Percentiles rank a stretch among this genome's conserved stretches.
phyloP scores from a whole-genome alignment of 1,139 yeast species.

The Yamadazyma sp. region DNA sequence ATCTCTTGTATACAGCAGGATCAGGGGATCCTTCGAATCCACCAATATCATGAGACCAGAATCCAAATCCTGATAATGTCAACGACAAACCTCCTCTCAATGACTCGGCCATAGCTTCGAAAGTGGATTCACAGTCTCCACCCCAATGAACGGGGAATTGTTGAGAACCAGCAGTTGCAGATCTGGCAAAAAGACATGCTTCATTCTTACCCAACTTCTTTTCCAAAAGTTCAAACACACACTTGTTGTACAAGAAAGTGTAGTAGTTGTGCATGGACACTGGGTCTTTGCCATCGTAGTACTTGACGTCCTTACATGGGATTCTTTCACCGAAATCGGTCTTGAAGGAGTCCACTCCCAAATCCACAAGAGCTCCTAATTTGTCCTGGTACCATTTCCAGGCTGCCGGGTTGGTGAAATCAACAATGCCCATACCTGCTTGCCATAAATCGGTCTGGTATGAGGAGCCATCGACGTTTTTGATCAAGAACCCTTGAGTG shows the following conservation, averaged over 20 bases:
- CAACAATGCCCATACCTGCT: constrained; percentile 41
- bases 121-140: constrained; percentile 38
- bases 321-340: constrained; percentile 42
- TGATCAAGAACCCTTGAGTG: constrained; percentile 29
- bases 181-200: constrained; percentile 38
- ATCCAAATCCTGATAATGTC: constrained; percentile 33
- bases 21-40: constrained; percentile 42
- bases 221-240: constrained; percentile 33
- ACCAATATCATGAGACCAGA: constrained; percentile 43
- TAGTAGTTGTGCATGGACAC: constrained; percentile 37
- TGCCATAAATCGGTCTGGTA: constrained; percentile 41
- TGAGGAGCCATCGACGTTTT: constrained; percentile 23
- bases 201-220: constrained; percentile 28
- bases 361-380: constrained; percentile 25
- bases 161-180: constrained; percentile 37
- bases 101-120: constrained; percentile 40
- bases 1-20: constrained; percentile 36
- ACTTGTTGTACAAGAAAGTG: constrained; percentile 32
- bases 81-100: constrained; percentile 37
- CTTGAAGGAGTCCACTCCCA: constrained; percentile 39
- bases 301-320: constrained; percentile 28
- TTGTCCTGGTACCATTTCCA: constrained; percentile 32
- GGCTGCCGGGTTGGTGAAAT: constrained; percentile 39
- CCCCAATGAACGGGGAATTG: constrained; percentile 44
- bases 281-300: constrained; percentile 28